A percentile compares a stretch with the other conserved stretches of the same genome.
These are phyloP conservation scores for Hemileia vastatrix DNA, from an alignment of 1,284 basidiomycete species.

Conservation along the genomic window DNA sequence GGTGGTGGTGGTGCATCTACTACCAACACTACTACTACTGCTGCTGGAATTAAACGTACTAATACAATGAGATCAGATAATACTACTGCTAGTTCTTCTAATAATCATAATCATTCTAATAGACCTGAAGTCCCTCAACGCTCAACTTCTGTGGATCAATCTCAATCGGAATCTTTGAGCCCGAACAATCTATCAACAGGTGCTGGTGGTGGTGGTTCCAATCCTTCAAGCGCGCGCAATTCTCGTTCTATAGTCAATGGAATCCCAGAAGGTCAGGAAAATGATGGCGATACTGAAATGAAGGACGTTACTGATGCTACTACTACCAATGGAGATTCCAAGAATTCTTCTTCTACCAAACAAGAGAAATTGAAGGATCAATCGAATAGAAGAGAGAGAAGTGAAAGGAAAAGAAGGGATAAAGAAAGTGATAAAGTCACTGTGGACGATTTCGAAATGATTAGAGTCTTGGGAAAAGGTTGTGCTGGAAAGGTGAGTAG, in stretches of 20 bases:
- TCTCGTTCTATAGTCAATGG: not conserved
- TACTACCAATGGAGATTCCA: not conserved
- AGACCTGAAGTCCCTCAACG: not conserved
- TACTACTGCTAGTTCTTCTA: not conserved
- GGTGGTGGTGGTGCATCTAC: too few relatives aligned
- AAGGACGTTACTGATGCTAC: not conserved
- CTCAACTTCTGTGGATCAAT: not conserved
- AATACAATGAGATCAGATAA: not conserved
- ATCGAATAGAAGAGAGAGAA: constrained; percentile 29
- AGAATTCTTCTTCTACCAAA: not conserved
- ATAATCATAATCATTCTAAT: not conserved
- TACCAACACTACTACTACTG: not conserved
- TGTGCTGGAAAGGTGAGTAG: constrained; percentile 76
- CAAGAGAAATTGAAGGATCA: not conserved
- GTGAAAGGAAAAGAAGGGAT: constrained; percentile 2
- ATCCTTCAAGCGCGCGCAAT: not conserved
- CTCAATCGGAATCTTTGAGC: not conserved
- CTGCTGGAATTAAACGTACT: not conserved
- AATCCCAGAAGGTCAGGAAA: not conserved
- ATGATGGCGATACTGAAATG: not conserved
- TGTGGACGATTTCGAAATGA: constrained; percentile 93
- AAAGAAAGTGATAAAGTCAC: constrained; percentile 25
- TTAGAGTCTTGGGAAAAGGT: constrained; percentile 87
- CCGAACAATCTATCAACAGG: too few relatives aligned
- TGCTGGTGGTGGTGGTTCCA: not conserved